phyloP scores from a whole-genome alignment of 768 basidiomycete genomes.

The Kockovaella imperatae region DNA sequence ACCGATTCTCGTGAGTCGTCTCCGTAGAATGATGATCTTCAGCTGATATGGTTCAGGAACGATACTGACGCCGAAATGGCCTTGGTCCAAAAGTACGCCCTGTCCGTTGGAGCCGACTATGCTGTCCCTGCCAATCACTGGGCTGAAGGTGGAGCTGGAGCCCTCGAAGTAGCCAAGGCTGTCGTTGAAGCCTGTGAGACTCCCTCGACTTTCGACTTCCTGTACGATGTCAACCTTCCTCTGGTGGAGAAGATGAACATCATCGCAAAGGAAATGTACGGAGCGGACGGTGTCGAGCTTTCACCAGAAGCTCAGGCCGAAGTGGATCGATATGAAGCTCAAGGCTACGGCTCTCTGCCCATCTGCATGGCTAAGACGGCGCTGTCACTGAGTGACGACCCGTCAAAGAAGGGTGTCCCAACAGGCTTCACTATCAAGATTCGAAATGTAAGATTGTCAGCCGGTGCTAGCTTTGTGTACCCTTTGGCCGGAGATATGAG shows the following conservation, averaged over 20 bases:
- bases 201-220: slow-evolving; percentile 75
- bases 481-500: slow-evolving; percentile 82
- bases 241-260: slow-evolving; percentile 81
- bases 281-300: slow-evolving; percentile 81
- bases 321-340: slow-evolving; percentile 80
- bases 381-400: slow-evolving; percentile 93
- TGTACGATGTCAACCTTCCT: slow-evolving; percentile 75
- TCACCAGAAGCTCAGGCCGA: slow-evolving; percentile 77
- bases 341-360: slow-evolving; percentile 55
- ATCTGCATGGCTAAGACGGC: slow-evolving; percentile 99
- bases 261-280: slow-evolving; percentile 86
- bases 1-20: slow-evolving; percentile 78
- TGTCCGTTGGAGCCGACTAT: slow-evolving; percentile 82
- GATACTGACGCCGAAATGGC: slow-evolving; percentile 85
- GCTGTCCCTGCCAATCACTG: slow-evolving; percentile 96
- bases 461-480: slow-evolving; percentile 92
- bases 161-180: slow-evolving; percentile 82
- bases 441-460: slow-evolving; percentile 74
- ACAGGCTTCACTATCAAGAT: slow-evolving; percentile 90
- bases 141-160: slow-evolving; percentile 90
- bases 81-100: slow-evolving; percentile 69
- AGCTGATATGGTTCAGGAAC: slow-evolving; percentile 51
- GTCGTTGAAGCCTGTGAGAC: slow-evolving; percentile 73
- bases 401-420: slow-evolving; percentile 81
- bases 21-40: not conserved